Percentiles rank a stretch among this genome's conserved stretches.
Conservation (phyloP, 1,284 basidiomycete species). For the Naganishia albida region DNA sequence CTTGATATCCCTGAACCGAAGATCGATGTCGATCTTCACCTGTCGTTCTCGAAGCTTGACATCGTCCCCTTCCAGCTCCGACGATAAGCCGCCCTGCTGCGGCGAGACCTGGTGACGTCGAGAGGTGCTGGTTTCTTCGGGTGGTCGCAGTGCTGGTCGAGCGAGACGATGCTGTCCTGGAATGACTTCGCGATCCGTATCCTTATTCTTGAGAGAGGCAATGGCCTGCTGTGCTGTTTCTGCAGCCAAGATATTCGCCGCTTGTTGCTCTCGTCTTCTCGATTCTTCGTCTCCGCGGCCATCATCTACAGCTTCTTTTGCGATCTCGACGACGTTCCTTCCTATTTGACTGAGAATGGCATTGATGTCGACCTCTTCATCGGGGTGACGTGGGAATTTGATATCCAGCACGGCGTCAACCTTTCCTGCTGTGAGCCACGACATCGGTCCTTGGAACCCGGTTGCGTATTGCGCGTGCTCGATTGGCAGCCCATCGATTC, state of each 20-base stretch:
- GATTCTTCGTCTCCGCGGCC: not conserved
- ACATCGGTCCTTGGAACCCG: constrained; percentile 77
- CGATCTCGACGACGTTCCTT: constrained; percentile 67
- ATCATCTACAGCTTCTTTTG: constrained; percentile 36
- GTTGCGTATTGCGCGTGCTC: constrained; percentile 90
- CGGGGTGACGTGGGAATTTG: constrained; percentile 84
- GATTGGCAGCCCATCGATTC: constrained; percentile 94
- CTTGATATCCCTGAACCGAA: constrained; percentile 94
- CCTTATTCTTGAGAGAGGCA: constrained; percentile 53
- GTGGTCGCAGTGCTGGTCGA: constrained; percentile 80
- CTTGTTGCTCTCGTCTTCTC: not conserved
- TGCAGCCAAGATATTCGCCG: constrained; percentile 8
- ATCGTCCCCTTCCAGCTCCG: constrained; percentile 27
- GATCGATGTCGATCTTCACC: constrained; percentile 84
- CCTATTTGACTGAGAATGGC: constrained; percentile 88
- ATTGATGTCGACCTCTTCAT: constrained; percentile 72
- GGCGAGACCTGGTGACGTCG: not conserved
- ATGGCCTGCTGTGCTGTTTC: constrained; percentile 58
- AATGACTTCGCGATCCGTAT: constrained; percentile 62
- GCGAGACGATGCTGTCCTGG: constrained; percentile 85
- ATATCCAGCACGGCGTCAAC: constrained; percentile 97
- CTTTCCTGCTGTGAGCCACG: constrained; percentile 96
- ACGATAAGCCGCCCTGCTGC: constrained; percentile 7
- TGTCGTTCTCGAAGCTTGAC: constrained; percentile 45
- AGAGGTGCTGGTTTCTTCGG: constrained; percentile 52